phyloP scores from a whole-genome alignment of 768 basidiomycete species.

The Porphyrellus cyaneotinctus region DNA sequence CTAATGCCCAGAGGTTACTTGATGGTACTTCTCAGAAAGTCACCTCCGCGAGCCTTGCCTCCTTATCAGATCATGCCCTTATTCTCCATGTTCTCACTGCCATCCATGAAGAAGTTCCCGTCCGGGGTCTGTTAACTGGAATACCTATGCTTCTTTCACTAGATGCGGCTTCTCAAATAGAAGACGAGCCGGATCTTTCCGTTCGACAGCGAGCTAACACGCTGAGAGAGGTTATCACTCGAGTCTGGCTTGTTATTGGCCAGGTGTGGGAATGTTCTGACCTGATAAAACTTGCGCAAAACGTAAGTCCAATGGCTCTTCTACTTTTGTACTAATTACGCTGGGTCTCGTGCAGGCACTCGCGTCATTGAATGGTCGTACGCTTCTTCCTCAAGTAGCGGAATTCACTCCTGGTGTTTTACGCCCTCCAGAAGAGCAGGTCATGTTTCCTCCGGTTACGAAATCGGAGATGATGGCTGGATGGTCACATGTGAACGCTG shows the following conservation, averaged over 20 bases:
- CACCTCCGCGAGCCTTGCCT: slow-evolving; percentile 49
- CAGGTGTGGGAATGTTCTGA: slow-evolving; percentile 63
- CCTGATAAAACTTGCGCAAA: slow-evolving; percentile 50
- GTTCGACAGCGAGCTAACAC: slow-evolving; percentile 43
- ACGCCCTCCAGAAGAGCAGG: slow-evolving; percentile 41
- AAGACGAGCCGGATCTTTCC: slow-evolving; percentile 38
- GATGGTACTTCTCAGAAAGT: slow-evolving; percentile 44
- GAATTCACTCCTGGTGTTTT: slow-evolving; percentile 38
- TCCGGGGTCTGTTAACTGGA: slow-evolving; percentile 70
- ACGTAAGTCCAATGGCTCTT: slow-evolving; percentile 39
- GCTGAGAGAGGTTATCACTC: slow-evolving; percentile 60
- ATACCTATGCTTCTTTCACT: slow-evolving; percentile 85
- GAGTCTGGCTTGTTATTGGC: slow-evolving; percentile 66
- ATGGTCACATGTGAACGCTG: slow-evolving; percentile 45
- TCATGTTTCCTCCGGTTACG: slow-evolving; percentile 37
- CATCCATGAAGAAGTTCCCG: slow-evolving; percentile 69
- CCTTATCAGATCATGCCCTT: slow-evolving; percentile 69
- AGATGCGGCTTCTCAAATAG: slow-evolving; percentile 46
- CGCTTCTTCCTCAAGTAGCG: slow-evolving; percentile 35
- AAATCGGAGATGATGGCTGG: slow-evolving; percentile 19
- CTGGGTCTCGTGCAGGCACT: slow-evolving; percentile 39
- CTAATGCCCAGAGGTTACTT: slow-evolving; percentile 49
- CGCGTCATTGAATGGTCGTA: slow-evolving; percentile 36
- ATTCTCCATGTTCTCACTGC: slow-evolving; percentile 63
- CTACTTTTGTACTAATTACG: slow-evolving; percentile 15